Conservation (phyloP, 2,329 filamentous ascomycete genomes). For the Fusarium devonianum region DNA sequence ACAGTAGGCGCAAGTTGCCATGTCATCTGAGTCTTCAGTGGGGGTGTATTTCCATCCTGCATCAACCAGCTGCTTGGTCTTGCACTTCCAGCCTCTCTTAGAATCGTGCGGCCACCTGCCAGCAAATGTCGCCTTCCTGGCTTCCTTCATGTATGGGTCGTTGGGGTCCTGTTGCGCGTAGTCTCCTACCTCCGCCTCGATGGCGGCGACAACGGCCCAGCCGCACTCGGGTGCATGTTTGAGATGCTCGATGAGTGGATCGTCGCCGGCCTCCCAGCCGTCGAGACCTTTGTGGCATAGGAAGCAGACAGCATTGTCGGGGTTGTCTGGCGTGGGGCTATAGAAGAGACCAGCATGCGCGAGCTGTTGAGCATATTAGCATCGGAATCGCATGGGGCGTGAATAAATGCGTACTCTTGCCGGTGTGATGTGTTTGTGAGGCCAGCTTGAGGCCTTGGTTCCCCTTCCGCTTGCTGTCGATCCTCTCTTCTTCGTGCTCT, state of each 20-base stretch:
- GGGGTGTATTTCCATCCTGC: slow-evolving; percentile 96
- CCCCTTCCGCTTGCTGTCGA: slow-evolving; percentile 65
- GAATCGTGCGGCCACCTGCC: slow-evolving; percentile 86
- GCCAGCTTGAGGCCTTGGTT: slow-evolving; percentile 73
- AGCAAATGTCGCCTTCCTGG: slow-evolving; percentile 84
- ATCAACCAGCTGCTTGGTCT: slow-evolving; percentile 87
- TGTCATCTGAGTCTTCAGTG: slow-evolving; percentile 81
- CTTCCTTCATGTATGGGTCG: slow-evolving; percentile 73
- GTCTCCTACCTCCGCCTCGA: slow-evolving; percentile 67
- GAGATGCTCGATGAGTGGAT: slow-evolving; percentile 84
- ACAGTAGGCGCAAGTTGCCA: slow-evolving; percentile 92
- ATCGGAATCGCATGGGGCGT: slow-evolving; percentile 7
- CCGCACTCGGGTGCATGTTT: slow-evolving; percentile 83
- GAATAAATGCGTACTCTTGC: slow-evolving; percentile 40
- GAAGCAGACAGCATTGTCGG: slow-evolving; percentile 91
- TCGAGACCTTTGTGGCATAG: slow-evolving; percentile 84
- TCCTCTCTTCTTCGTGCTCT: slow-evolving; percentile 70
- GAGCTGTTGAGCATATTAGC: slow-evolving; percentile 64
- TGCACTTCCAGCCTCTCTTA: slow-evolving; percentile 89
- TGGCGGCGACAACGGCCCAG: slow-evolving; percentile 78
- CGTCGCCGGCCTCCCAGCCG: slow-evolving; percentile 89
- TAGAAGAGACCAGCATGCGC: slow-evolving; percentile 93
- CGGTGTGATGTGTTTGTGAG: slow-evolving; percentile 61
- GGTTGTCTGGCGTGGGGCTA: slow-evolving; percentile 74
- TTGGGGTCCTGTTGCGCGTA: slow-evolving; percentile 77